Percentiles rank a stretch among this genome's conserved stretches.
These are phyloP conservation scores for Phaeotremella fagi DNA, from an alignment of 768 basidiomycete genomes.

Conservation along the genomic window DNA sequence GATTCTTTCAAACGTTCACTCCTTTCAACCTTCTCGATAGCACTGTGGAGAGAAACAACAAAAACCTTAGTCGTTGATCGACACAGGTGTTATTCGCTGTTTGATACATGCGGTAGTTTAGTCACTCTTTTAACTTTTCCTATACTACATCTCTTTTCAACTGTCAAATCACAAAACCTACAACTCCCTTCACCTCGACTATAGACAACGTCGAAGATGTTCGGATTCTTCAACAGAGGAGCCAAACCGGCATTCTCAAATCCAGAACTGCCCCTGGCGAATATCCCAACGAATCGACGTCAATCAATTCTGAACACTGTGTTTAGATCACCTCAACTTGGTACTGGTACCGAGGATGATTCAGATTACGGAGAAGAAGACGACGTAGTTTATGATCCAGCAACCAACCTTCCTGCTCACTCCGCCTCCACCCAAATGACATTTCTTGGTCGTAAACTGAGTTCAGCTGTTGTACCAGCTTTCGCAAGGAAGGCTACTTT, in stretches of 20 bases:
- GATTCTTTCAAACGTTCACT: too few species aligned
- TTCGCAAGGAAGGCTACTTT: constrained; percentile 25
- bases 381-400: constrained; percentile 5
- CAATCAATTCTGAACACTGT: constrained; percentile 3
- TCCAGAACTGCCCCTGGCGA: constrained; percentile 23
- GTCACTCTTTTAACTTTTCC: too few species aligned
- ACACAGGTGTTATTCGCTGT: too few species aligned
- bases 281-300: neutral
- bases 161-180: neutral
- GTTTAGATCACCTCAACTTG: constrained; percentile 12
- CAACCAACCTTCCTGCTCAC: constrained; percentile 4
- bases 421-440: constrained; percentile 19
- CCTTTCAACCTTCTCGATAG: too few species aligned
- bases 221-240: constrained; percentile 16
- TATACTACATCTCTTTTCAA: too few species aligned
- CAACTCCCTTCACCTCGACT: neutral
- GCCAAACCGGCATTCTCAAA: constrained; percentile 26
- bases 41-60: too few species aligned
- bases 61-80: too few species aligned
- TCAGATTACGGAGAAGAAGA: constrained; percentile 3
- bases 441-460: constrained; percentile 22
- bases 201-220: too few species aligned
- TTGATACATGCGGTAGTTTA: too few species aligned
- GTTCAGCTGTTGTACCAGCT: constrained; percentile 21
- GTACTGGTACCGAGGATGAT: too few species aligned